Evolutionary conservation across 495 filamentous ascomycete species (phyloP).

Genomic region (Tetracladium setigerum): DNA sequence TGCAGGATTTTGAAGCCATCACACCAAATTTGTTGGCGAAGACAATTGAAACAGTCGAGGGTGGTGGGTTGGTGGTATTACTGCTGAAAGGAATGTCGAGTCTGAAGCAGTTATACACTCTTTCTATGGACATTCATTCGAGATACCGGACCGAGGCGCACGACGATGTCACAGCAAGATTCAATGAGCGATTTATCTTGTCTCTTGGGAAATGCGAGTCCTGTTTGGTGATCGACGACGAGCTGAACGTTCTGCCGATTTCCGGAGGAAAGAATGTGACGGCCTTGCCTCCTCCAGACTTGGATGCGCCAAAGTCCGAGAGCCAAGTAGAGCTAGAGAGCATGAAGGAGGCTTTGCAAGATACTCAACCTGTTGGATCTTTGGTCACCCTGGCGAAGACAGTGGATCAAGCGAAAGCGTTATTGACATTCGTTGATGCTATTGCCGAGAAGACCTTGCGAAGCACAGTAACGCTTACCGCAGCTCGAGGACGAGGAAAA

Average conservation of each 20-base stretch:
- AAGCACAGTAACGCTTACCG: slow-evolving; percentile 89
- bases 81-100: slow-evolving; percentile 95
- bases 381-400: slow-evolving; percentile 80
- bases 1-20: slow-evolving; percentile 97
- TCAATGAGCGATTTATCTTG: slow-evolving; percentile 96
- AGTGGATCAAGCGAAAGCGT: slow-evolving; percentile 89
- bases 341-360: slow-evolving; percentile 80
- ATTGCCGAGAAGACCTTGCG: slow-evolving; percentile 93
- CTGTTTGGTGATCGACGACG: slow-evolving; percentile 95
- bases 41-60: slow-evolving; percentile 96
- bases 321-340: slow-evolving; percentile 71
- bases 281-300: slow-evolving; percentile 64
- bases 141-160: slow-evolving; percentile 96
- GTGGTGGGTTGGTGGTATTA: slow-evolving; percentile 84
- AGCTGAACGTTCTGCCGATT: slow-evolving; percentile 94
- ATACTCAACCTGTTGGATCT: slow-evolving; percentile 78
- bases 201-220: slow-evolving; percentile 90
- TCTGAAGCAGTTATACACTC: slow-evolving; percentile 92
- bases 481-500: slow-evolving; percentile 92
- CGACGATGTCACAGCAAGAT: slow-evolving; percentile 88
- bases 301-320: slow-evolving; percentile 56
- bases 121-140: slow-evolving; percentile 97
- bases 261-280: slow-evolving; percentile 93
- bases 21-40: slow-evolving; percentile 92
- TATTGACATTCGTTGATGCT: slow-evolving; percentile 91